Evolutionary conservation across 495 filamentous ascomycete species (phyloP), one percentile per base, ranked within the genome.

Genomic region (Aspergillus biplanus): DNA sequence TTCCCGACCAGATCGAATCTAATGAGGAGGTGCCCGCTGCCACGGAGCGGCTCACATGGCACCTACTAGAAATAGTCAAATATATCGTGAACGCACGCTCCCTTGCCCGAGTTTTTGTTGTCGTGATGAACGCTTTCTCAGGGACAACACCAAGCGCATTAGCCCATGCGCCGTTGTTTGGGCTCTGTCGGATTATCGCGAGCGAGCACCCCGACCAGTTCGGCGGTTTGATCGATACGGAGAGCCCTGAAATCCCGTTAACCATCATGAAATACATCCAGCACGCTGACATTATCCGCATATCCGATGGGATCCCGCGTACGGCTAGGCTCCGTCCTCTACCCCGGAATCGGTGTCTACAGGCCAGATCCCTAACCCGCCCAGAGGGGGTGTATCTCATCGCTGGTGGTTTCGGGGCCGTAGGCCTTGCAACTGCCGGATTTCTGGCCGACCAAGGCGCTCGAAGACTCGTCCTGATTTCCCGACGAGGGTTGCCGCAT

Each of bases 311-410:
- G 13, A 67, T 85, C 7, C 58, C 76, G 4, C 63, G 75, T 1
- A 65, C 69, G 5, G 65, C 70, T 11, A 66, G 72, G 8, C 71
- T 82, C 13, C 69, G 73, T 4, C 46, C 67, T 12, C 55, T 82
- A 8, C 65, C 73, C 1, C 63, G 61, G 6, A 46, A 72, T 6
- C 46, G 56, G n/a, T 52, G 35, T 16, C 46, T 33, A 6, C 47
- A 27, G 12, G 56, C 37, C 0, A 65, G 34, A 6, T 60, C 74
- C 3, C 61, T 69, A 2, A 74, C 74, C 6, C 66, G 66, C 7
- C 63, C 70, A 0, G 71, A 78, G n/a, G 78, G 75, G 5, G 80
- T 81, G 0, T 84, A 84, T 62, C 32, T 84, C 11, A 74, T 84
- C 18, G 74, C 77, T 16, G 81, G 81, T 37, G 81, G 81, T 33